A percentile compares a stretch with the other conserved stretches of the same genome.
These are phyloP conservation scores for Rusavskia elegans DNA, from an alignment of 495 filamentous ascomycete genomes.

Conservation along the genomic window DNA sequence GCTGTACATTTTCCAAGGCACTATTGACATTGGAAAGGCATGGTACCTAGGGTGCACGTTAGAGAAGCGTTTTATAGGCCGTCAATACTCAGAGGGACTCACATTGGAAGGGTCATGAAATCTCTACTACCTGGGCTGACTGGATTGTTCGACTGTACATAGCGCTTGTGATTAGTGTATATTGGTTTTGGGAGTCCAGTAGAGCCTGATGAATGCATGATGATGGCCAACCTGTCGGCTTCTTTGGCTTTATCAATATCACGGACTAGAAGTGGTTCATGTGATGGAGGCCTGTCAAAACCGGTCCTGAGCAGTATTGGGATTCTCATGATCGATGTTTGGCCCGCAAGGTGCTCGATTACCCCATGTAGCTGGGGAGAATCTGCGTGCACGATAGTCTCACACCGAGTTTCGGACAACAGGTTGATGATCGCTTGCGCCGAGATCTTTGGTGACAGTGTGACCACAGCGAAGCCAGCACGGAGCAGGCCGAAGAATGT, in stretches of 20 bases:
- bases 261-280: conserved; percentile 11
- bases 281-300: conserved; percentile 16
- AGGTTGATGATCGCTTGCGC: conserved; percentile 34
- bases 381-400: conserved; percentile 20
- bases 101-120: conserved; percentile 40
- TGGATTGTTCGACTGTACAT: conserved; percentile 22
- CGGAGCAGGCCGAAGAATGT: conserved; percentile 41
- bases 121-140: conserved; percentile 24
- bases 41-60: not conserved
- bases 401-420: conserved; percentile 29
- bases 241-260: conserved; percentile 22
- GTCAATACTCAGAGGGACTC: conserved; percentile 35
- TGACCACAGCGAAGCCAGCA: conserved; percentile 40
- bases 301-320: conserved; percentile 18
- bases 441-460: conserved; percentile 41
- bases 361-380: conserved; percentile 24
- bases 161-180: conserved; percentile 21
- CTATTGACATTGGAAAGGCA: not conserved
- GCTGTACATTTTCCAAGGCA: conserved; percentile 23
- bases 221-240: conserved; percentile 23
- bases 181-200: conserved; percentile 42
- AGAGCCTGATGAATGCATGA: conserved; percentile 42
- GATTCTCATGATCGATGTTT: conserved; percentile 16
- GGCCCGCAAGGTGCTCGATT: conserved; percentile 25
- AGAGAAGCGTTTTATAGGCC: conserved; percentile 20